Conservation (phyloP, 164 flowering plant genomes). For the Brasenia schreberi region DNA sequence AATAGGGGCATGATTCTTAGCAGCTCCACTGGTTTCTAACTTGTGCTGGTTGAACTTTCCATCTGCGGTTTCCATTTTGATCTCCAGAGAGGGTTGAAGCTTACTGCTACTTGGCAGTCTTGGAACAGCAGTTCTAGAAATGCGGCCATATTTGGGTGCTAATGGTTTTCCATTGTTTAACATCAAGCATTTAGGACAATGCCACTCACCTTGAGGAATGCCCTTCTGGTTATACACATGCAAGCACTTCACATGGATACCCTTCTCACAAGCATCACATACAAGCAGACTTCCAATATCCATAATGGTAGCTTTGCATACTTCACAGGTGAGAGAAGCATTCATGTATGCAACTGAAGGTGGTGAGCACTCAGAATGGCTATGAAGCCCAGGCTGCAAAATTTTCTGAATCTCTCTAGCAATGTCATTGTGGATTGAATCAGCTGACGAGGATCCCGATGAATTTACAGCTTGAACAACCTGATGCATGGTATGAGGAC, state of each 20-base stretch:
- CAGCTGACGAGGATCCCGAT: conserved; percentile 22
- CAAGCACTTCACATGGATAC: conserved; percentile 73
- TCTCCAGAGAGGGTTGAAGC: conserved; percentile 30
- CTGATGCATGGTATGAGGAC: conserved; percentile 24
- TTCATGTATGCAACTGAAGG: conserved; percentile 92
- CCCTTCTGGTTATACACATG: conserved; percentile 45
- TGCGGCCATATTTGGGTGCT: conserved; percentile 96
- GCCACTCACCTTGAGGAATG: conserved; percentile 81
- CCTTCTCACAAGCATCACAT: conserved; percentile 95
- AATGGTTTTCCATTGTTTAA: conserved; percentile 71
- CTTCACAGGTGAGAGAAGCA: conserved; percentile 61
- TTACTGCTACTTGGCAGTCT: conserved; percentile 28
- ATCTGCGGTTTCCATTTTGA: conserved; percentile 24
- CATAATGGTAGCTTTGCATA: conserved; percentile 39
- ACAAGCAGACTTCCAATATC: conserved; percentile 68
- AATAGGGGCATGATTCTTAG: conserved; percentile 16
- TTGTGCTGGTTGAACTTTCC: conserved; percentile 31
- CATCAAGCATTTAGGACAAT: conserved; percentile 61
- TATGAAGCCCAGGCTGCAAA: conserved; percentile 44
- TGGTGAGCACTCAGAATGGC: conserved; percentile 63
- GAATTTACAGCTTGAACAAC: conserved; percentile 28
- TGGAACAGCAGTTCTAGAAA: conserved; percentile 40
- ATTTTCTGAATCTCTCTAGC: conserved; percentile 60
- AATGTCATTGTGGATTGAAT: conserved; percentile 48
- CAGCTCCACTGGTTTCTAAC: conserved; percentile 25